phyloP scores from a whole-genome alignment of 2,329 filamentous ascomycete genomes.

The Magnaporthiopsis poae region DNA sequence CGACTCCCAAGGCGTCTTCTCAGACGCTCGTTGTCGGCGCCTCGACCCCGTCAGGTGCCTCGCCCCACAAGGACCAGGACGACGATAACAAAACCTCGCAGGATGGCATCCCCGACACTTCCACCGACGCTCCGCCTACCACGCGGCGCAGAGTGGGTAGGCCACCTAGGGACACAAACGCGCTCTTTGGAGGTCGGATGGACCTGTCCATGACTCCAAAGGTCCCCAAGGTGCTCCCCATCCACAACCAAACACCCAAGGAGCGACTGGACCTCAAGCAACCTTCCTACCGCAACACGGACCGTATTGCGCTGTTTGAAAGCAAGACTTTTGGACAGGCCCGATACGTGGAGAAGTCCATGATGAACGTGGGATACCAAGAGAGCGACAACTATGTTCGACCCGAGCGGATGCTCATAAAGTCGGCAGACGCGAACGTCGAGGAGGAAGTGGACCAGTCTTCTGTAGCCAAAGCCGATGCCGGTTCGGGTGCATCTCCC shows the following conservation, averaged over 20 bases:
- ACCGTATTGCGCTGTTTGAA: constrained; percentile 71
- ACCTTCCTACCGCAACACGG: constrained; percentile 65
- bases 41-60: background rate
- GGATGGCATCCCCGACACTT: background rate
- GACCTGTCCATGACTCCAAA: constrained; percentile 32
- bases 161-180: constrained; percentile 39
- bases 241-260: constrained; percentile 69
- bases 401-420: constrained; percentile 62
- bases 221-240: constrained; percentile 59
- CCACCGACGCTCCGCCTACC: constrained; percentile 25
- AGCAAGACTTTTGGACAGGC: constrained; percentile 75
- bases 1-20: constrained; percentile 6
- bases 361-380: constrained; percentile 93
- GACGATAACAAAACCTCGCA: background rate
- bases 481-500: constrained; percentile 38
- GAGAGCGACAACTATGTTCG: constrained; percentile 83
- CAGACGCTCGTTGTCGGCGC: background rate
- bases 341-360: constrained; percentile 88
- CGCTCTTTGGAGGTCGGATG: constrained; percentile 40
- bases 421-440: constrained; percentile 47
- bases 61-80: constrained; percentile 1
- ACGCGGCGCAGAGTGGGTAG: constrained; percentile 33
- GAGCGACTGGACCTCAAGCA: constrained; percentile 69
- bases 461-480: constrained; percentile 38
- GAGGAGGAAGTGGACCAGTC: constrained; percentile 49